phyloP scores from a whole-genome alignment of 176 grass and related monocot species.

The Puya raimondii region DNA sequence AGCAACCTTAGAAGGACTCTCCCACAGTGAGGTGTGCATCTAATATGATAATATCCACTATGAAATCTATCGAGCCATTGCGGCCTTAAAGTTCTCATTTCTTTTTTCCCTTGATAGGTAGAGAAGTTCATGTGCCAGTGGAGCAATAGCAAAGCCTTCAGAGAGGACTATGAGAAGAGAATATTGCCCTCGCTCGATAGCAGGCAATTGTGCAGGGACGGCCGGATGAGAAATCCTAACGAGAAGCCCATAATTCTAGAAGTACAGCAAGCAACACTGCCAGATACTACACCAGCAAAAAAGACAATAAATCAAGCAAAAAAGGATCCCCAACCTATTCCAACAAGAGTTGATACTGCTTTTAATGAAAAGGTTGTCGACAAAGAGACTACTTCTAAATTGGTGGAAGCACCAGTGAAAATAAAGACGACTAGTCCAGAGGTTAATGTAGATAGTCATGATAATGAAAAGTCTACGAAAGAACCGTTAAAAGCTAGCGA shows the following conservation, averaged over 20 bases:
- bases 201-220: constrained; percentile 58
- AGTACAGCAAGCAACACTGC: constrained; percentile 18
- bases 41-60: background rate
- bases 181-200: constrained; percentile 60
- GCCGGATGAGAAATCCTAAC: constrained; percentile 80
- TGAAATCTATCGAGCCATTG: too few species aligned
- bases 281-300: constrained; percentile 40
- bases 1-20: constrained; percentile 53
- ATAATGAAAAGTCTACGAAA: constrained; percentile 35
- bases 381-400: constrained; percentile 26
- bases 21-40: constrained; percentile 48
- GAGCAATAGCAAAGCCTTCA: constrained; percentile 56
- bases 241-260: constrained; percentile 73
- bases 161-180: constrained; percentile 89
- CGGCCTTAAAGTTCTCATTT: background rate
- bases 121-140: constrained; percentile 79
- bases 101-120: constrained; percentile 33
- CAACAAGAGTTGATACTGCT: constrained; percentile 24
- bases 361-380: constrained; percentile 32
- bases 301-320: constrained; percentile 33
- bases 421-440: background rate
- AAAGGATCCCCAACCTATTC: constrained; percentile 18
- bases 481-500: constrained; percentile 43
- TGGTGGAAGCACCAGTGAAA: constrained; percentile 21
- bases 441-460: constrained; percentile 9